Percentiles rank a stretch among this genome's conserved stretches.
Conservation (phyloP, 495 filamentous ascomycete genomes). For the Hypoxylon perforatum region DNA sequence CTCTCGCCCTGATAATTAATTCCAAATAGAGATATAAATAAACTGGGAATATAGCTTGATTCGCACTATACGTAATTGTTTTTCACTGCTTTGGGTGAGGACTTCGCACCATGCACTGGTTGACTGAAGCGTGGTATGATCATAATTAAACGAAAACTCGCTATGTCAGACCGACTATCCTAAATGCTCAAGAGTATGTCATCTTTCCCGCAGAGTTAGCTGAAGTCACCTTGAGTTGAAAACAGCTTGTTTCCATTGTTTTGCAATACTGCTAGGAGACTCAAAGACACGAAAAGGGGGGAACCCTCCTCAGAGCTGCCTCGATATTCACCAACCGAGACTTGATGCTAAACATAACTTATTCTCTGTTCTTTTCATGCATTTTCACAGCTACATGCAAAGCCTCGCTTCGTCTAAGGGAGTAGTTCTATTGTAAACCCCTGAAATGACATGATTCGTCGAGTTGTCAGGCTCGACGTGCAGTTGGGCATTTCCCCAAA, state of each 20-base stretch:
- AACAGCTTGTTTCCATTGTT: not conserved
- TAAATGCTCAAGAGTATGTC: no score
- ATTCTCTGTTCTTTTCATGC: not conserved
- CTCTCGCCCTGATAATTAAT: no score
- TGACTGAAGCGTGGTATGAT: no score
- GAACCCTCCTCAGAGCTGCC: not conserved
- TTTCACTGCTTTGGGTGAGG: no score
- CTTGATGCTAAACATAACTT: not conserved
- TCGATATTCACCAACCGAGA: constrained; percentile 21
- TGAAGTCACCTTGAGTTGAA: no score
- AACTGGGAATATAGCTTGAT: no score
- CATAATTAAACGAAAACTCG: no score
- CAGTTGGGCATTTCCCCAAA: constrained; percentile 33
- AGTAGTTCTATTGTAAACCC: constrained; percentile 22
- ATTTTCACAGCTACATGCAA: constrained; percentile 11
- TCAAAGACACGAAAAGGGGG: constrained; percentile 1
- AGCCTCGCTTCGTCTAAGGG: constrained; percentile 3
- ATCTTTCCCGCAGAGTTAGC: no score
- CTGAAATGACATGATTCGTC: constrained; percentile 33
- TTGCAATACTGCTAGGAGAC: not conserved
- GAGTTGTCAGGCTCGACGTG: constrained; percentile 36
- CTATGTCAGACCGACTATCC: no score
- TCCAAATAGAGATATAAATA: no score
- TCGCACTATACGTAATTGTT: no score
- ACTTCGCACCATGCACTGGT: no score